Evolutionary conservation across 148 eudicot genomes (phyloP), one percentile per base, ranked within the genome.

Genomic region (Fagopyrum tataricum): DNA sequence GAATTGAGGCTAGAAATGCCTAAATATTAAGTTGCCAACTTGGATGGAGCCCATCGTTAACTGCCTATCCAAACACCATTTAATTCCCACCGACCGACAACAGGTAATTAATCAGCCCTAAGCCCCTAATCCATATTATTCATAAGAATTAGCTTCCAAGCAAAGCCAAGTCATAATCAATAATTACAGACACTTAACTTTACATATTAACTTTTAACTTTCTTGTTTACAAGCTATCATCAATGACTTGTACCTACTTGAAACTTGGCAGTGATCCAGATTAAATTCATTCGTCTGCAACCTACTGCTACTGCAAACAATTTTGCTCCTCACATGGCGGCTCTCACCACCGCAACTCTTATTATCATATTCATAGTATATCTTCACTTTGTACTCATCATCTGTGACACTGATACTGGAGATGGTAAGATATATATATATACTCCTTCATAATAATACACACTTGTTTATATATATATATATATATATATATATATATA

Each of bases 381-480:
- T 52, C 44, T 74, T 2, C 75, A 80, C 39, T 43, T 82, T 71
- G 76, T 73, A 31, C 52, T 73, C 11, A 75, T 83, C 61, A 75
- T 49, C 79, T 84, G 88, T n/a, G 37, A 66, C 24, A 92, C 96
- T 31, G 82, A 90, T 59, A 80, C 90, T 17, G 79, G 72, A 13
- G 97, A 92, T 70, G 89, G 97, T 92, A 88, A 23, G 76, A 58
- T 51, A 23, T n/a, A n/a, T n/a, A n/a, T n/a, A n/a, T n/a, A 67
- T 18, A n/a, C 40, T 42, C 24, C 6, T 3, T 31, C 1, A 31
- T 31, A 31, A 2, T 31, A 31, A 31, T 31, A 11, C 44, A 11
- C 15, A 46, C 39, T 11, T 18, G 7, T 14, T 6, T 31, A 31
- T n/a, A n/a, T n/a, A n/a, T n/a, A n/a, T n/a, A n/a, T n/a, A n/a